Percentiles rank a stretch among this genome's conserved stretches.
phyloP scores from a whole-genome alignment of 805 yeast genomes.

The Candida taoyuanica region DNA sequence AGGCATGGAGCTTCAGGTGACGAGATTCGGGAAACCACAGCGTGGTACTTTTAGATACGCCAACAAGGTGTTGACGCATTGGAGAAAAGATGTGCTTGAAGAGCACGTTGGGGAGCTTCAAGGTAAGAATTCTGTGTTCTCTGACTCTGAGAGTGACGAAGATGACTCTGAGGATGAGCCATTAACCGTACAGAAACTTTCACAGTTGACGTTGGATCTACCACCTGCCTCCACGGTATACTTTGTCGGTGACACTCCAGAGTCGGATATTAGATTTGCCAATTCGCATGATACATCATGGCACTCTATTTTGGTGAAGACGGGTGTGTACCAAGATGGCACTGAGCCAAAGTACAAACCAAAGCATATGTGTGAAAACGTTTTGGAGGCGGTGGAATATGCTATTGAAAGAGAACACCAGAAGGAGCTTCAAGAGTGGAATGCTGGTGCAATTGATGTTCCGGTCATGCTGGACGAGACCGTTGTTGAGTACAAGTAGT shows the following conservation, averaged over 20 bases:
- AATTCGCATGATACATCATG: conserved; percentile 81
- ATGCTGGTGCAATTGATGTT: conserved; percentile 48
- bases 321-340: conserved; percentile 83
- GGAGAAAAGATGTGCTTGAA: conserved; percentile 77
- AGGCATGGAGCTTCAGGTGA: conserved; percentile 73
- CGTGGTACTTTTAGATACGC: conserved; percentile 83
- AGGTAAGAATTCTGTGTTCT: conserved; percentile 29
- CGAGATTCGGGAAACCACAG: conserved; percentile 88
- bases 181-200: conserved; percentile 40
- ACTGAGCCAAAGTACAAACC: conserved; percentile 77
- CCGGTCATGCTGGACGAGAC: conserved; percentile 44
- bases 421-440: conserved; percentile 72
- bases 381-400: conserved; percentile 75
- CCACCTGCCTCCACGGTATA: conserved; percentile 86
- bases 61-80: conserved; percentile 63
- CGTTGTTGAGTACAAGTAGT: conserved; percentile 14
- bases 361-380: conserved; percentile 66
- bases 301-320: conserved; percentile 80
- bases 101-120: conserved; percentile 58
- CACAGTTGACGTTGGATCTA: conserved; percentile 46
- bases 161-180: conserved; percentile 37
- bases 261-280: conserved; percentile 83
- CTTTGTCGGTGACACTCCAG: conserved; percentile 89
- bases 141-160: conserved; percentile 27
- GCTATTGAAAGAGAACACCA: conserved; percentile 80